Base-by-base conservation (phyloP, 176 grass and related monocot species). In the Carex pumila region DNA sequence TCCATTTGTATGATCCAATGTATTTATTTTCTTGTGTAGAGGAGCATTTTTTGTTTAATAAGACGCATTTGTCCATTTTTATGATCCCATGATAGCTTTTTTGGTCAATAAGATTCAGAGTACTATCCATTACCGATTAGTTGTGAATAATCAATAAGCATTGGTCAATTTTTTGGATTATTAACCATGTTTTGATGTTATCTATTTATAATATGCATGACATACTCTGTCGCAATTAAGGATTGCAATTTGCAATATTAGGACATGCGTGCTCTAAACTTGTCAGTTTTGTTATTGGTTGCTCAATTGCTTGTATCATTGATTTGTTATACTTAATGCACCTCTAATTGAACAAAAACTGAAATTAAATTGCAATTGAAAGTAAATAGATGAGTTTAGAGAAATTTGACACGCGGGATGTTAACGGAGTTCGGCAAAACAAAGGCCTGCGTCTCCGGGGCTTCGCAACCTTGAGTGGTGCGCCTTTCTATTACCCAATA, bases 1-100 rank as follows among this genome's bases (percentile, higher is more conserved):
- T 77, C n/a, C 73, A 77, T 55, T 77, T 77, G 5, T 77, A 55
- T 77, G 25, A 55, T 77, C 5, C 22, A 55, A 56, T 76, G 45
- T 25, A 53, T 55, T 52, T 30, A 1, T 72, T 75, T 75, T 75
- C 18, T 75, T 75, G 50, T 77, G 50, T 56, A 77, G 50, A 55
- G 49, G 36, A 34, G 12, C 45, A 49, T 22, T 22, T 72, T 12
- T 19, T 10, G 68, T 73, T 47, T 21, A 47, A 50, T 49, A 50
- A 69, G 31, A 39, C 8, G 19, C 10, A 15, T 69, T 41, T 37
- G 32, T 69, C 11, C 25, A 69, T 41, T 69, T 39, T 69, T 69
- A 7, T 61, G 2, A 61, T 25, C n/a, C 64, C 9, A 2, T 14
- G 11, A 6, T 66, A 5, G 18, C n/a, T 69, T 69, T 69, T 41